Base-by-base conservation (phyloP, 352 stramenopile genomes). In the Pythium phragmiticola region DNA sequence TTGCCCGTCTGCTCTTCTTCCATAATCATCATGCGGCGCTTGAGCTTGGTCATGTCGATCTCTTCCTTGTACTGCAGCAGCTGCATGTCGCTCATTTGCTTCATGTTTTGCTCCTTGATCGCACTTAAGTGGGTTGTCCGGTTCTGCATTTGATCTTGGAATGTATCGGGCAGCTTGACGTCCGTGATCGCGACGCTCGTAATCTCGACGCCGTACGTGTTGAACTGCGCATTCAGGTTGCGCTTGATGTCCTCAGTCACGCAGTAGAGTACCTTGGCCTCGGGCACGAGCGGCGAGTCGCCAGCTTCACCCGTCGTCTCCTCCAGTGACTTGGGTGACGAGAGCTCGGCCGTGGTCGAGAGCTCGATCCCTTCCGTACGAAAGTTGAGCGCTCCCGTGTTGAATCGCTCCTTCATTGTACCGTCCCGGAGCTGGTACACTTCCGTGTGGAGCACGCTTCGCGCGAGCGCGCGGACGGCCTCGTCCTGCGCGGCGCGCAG, bases 381-480 rank as follows among this genome's bases (percentile, higher is more conserved):
- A 23, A 64, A 57, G 54, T 77, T 65, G 16, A 89, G 69, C 0
- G 47, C 54, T 7, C 82, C 82, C 0, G 80, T 89, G 34, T 82
- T 77, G 66, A 92, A 90, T 0, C 66, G 63, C 16, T 90, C 81
- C 17, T 77, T 76, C 73, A 90, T 78, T 4, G 81, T 90, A 16
- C 83, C 83, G n/a, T 92, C 81, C 45, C 83, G 80, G 13, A 92
- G 66, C 54, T 87, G 72, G 68, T 96, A 96, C 33, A 97, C 90
- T 53, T 96, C 84, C 0, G 86, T 96, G 71, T 97, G 90, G 68
- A 90, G 63, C 21, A 96, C 83, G 50, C 78, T 93, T n/a, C 88
- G 84, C 5, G 86, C 88, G 16, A 97, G 66, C 0, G 68, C 85
- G 7, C 88, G 74, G 19, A 96, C 82, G 6, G 86, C 88, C 71